These are phyloP conservation scores for Neonectria neomacrospora DNA, from an alignment of 2,329 filamentous ascomycete genomes.

Conservation along the genomic window DNA sequence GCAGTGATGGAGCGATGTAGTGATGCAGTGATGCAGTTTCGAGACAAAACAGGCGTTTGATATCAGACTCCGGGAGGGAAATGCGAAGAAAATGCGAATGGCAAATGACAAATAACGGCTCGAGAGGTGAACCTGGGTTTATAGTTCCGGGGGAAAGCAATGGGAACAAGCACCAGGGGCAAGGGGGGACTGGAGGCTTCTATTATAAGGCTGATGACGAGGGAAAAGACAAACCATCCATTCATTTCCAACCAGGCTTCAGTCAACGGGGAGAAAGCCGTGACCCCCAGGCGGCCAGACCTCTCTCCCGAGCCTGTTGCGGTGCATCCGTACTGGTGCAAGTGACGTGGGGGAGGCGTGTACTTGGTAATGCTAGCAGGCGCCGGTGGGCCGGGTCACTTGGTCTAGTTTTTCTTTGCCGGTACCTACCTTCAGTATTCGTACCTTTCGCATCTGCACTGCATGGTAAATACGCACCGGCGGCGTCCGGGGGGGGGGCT, in stretches of 20 bases:
- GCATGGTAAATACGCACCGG: neutral
- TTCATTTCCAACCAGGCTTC: conserved; percentile 35
- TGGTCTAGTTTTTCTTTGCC: conserved; percentile 12
- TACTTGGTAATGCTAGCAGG: conserved; percentile 21
- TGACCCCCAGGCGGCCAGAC: conserved; percentile 25
- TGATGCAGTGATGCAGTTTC: neutral
- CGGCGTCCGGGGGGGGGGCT: conserved; percentile 13
- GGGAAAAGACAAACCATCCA: conserved; percentile 33
- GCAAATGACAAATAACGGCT: conserved; percentile 8
- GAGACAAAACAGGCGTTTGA: conserved; percentile 14
- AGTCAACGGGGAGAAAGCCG: conserved; percentile 45
- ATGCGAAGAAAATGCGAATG: conserved; percentile 8
- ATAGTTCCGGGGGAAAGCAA: neutral
- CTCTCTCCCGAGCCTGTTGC: conserved; percentile 13
- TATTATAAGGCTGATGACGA: conserved; percentile 45
- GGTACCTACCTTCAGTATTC: neutral
- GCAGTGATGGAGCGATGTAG: too few species aligned
- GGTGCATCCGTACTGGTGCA: conserved; percentile 15
- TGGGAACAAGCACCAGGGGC: neutral
- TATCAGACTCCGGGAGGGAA: neutral
- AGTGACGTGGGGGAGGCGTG: conserved; percentile 31
- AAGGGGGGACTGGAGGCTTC: conserved; percentile 32
- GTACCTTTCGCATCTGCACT: neutral
- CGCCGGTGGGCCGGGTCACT: conserved; percentile 31
- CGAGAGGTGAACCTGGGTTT: conserved; percentile 8